phyloP scores from a whole-genome alignment of 768 basidiomycete genomes.

The Russula olivacea region DNA sequence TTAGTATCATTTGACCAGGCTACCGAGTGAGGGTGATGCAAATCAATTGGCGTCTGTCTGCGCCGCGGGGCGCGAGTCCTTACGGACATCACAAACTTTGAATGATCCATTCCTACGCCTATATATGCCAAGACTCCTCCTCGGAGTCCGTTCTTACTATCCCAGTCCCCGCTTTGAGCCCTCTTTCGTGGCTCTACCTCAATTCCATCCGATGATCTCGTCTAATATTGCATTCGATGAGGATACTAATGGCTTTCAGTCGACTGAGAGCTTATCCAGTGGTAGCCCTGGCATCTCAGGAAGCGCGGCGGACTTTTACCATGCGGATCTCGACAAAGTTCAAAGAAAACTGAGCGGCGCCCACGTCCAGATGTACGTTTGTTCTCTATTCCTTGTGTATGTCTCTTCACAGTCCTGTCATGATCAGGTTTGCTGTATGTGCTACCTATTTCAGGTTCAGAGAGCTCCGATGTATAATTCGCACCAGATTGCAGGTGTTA shows the following conservation, averaged over 20 bases:
- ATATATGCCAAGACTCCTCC: neutral
- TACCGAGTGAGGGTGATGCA: neutral
- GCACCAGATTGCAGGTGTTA: slow-evolving; percentile 29
- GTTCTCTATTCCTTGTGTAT: neutral
- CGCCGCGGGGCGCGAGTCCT: neutral
- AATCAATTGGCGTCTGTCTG: neutral
- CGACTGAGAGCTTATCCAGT: neutral
- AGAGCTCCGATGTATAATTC: neutral
- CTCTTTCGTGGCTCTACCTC: neutral
- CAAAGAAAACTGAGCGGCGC: slow-evolving; percentile 19
- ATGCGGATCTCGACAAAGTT: slow-evolving; percentile 20
- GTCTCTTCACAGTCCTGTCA: neutral
- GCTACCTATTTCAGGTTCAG: neutral
- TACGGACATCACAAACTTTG: neutral
- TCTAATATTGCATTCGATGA: neutral
- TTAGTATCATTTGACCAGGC: neutral
- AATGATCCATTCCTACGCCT: neutral
- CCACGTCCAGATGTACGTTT: slow-evolving; percentile 23
- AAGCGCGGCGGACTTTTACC: slow-evolving; percentile 6
- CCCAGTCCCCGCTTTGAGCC: neutral
- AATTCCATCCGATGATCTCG: neutral
- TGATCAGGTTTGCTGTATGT: slow-evolving; percentile 21
- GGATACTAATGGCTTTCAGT: neutral
- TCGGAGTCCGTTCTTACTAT: neutral
- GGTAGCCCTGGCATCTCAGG: neutral